Conservation (phyloP, 805 yeast genomes). For the Metschnikowia shivogae region DNA sequence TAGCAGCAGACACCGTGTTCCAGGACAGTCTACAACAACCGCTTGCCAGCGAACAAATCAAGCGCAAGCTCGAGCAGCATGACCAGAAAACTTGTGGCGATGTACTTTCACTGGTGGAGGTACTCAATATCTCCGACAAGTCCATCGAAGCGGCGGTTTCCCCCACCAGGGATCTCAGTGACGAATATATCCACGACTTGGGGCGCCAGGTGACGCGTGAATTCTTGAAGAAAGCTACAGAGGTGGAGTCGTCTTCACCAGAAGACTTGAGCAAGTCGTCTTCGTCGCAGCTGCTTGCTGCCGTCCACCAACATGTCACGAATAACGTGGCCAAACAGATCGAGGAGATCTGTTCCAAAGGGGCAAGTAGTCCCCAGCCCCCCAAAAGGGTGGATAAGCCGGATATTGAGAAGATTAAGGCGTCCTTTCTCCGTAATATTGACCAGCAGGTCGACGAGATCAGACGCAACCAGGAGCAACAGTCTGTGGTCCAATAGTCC, state of each 20-base stretch:
- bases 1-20: background rate
- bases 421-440: conserved; percentile 24
- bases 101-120: background rate
- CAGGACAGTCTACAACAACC: conserved; percentile 1
- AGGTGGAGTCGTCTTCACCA: conserved; percentile 21
- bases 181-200: conserved; percentile 27
- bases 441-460: conserved; percentile 25
- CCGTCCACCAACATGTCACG: conserved; percentile 28
- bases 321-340: conserved; percentile 31
- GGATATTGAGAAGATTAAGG: conserved; percentile 20
- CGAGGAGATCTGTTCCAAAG: conserved; percentile 13
- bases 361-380: conserved; percentile 8
- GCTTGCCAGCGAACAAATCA: conserved; percentile 1
- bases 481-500: background rate
- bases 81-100: background rate
- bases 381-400: conserved; percentile 3
- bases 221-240: conserved; percentile 30
- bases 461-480: conserved; percentile 10
- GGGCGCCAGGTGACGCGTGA: conserved; percentile 33
- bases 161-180: background rate
- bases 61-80: background rate
- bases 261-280: conserved; percentile 9
- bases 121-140: background rate
- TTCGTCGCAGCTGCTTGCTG: conserved; percentile 15
- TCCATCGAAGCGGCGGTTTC: background rate